Percentiles rank a stretch among this genome's conserved stretches.
These are phyloP conservation scores for Clavispora phyllophila DNA, from an alignment of 805 yeast species.

Conservation along the genomic window DNA sequence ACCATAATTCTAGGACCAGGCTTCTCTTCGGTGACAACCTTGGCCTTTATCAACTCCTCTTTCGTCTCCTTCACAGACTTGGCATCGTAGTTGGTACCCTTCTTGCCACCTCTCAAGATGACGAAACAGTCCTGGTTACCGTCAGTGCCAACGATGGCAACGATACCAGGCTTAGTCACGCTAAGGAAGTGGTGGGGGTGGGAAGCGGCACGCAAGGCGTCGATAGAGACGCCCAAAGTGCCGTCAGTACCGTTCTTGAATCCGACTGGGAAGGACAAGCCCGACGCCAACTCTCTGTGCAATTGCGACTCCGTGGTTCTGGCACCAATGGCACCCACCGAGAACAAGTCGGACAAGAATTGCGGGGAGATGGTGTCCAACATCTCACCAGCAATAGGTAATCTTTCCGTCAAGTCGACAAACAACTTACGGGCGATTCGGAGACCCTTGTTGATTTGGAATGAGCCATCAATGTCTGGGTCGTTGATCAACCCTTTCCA, in stretches of 20 bases:
- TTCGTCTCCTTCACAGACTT: conserved; percentile 73
- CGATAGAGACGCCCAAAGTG: conserved; percentile 84
- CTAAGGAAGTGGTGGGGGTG: conserved; percentile 94
- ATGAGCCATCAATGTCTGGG: conserved; percentile 89
- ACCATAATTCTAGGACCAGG: conserved; percentile 68
- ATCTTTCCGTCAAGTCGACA: conserved; percentile 65
- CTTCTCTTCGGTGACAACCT: conserved; percentile 40
- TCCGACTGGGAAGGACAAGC: conserved; percentile 97
- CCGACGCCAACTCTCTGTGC: conserved; percentile 96
- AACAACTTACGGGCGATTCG: conserved; percentile 82
- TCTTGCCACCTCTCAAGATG: conserved; percentile 92
- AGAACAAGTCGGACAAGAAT: conserved; percentile 82
- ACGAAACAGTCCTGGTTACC: conserved; percentile 95
- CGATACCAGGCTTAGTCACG: conserved; percentile 94
- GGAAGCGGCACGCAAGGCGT: conserved; percentile 89
- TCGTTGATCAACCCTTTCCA: conserved; percentile 98
- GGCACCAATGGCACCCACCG: conserved; percentile 98
- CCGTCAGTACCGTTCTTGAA: conserved; percentile 99
- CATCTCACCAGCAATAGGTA: conserved; percentile 97
- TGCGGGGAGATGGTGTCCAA: conserved; percentile 97
- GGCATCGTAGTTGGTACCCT: conserved; percentile 88
- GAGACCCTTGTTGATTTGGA: conserved; percentile 92
- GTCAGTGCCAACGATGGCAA: conserved; percentile 92
- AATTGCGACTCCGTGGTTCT: conserved; percentile 98
- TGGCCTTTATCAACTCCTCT: conserved; percentile 46